phyloP scores from a whole-genome alignment of 208 protist species.

The Kentomonas sorsogonicus region DNA sequence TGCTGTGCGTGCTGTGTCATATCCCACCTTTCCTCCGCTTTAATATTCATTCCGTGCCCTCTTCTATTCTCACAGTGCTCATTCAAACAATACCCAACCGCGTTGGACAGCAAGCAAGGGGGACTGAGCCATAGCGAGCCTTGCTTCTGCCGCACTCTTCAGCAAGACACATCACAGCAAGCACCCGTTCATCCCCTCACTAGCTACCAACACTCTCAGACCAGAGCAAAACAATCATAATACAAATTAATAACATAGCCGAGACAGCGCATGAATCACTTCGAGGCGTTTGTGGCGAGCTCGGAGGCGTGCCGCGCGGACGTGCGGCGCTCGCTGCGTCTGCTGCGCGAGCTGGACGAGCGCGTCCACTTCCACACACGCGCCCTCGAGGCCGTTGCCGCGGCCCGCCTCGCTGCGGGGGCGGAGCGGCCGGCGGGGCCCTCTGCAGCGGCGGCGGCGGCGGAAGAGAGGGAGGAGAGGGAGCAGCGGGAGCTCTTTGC shows the following conservation, averaged over 20 bases:
- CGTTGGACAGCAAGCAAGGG: too few relatives aligned
- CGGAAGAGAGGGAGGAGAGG: too few relatives aligned
- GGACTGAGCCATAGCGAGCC: neutral
- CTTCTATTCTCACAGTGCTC: too few relatives aligned
- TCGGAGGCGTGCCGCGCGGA: conserved; percentile 52
- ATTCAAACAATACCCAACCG: too few relatives aligned
- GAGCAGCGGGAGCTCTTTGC: conserved; percentile 17
- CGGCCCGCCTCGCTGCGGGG: neutral
- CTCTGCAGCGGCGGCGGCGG: neutral
- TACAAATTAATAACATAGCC: neutral
- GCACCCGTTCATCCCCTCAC: neutral
- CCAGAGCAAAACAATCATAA: neutral
- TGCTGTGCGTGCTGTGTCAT: too few relatives aligned
- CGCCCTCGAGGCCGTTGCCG: conserved; percentile 32
- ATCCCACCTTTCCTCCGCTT: too few relatives aligned
- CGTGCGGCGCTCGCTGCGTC: conserved; percentile 57
- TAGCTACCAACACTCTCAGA: conserved; percentile 11
- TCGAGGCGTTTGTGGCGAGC: conserved; percentile 68
- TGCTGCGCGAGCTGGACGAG: conserved; percentile 53
- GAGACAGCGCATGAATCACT: conserved; percentile 37
- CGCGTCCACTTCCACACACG: conserved; percentile 50
- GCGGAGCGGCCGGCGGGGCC: neutral
- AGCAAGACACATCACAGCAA: neutral
- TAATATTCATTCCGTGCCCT: too few relatives aligned
- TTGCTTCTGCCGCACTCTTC: neutral